Evolutionary conservation across 495 filamentous ascomycete genomes (phyloP).

Genomic region (Hypoxylon lienhwacheense): DNA sequence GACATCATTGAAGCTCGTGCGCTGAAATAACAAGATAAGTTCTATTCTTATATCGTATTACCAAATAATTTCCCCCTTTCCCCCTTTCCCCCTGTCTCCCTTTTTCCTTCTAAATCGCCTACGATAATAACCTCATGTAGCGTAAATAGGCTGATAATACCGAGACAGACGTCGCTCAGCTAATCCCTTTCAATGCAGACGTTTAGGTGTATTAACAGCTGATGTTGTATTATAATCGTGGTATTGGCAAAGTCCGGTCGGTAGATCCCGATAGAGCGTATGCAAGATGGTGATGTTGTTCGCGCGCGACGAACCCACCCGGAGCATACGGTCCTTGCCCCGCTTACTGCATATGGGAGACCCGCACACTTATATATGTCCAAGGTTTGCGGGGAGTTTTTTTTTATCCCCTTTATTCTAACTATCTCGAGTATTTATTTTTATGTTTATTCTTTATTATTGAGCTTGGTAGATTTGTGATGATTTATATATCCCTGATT

Average conservation of each 20-base stretch:
- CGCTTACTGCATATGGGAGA: constrained; percentile 14
- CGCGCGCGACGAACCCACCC: not conserved
- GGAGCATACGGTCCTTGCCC: constrained; percentile 26
- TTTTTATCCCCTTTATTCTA: constrained; percentile 10
- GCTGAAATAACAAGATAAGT: too few species aligned
- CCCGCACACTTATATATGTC: constrained; percentile 12
- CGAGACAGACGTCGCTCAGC: not conserved
- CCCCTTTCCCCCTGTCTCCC: not conserved
- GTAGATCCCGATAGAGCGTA: constrained; percentile 16
- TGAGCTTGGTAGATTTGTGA: not conserved
- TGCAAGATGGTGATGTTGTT: not conserved
- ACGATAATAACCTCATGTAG: not conserved
- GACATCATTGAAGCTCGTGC: constrained; percentile 27
- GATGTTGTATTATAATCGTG: not conserved
- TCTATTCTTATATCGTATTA: too few species aligned
- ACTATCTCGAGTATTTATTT: not conserved
- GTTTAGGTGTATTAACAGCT: not conserved
- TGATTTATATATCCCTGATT: not conserved
- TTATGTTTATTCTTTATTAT: not conserved
- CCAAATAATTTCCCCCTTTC: not conserved
- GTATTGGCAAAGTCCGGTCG: too few species aligned
- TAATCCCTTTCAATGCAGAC: not conserved
- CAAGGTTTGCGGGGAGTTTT: constrained; percentile 15
- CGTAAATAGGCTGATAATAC: not conserved
- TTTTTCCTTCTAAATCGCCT: not conserved